A percentile compares a stretch with the other conserved stretches of the same genome.
phyloP scores from a whole-genome alignment of 768 basidiomycete species.

The Hemileccinum rubropunctum region DNA sequence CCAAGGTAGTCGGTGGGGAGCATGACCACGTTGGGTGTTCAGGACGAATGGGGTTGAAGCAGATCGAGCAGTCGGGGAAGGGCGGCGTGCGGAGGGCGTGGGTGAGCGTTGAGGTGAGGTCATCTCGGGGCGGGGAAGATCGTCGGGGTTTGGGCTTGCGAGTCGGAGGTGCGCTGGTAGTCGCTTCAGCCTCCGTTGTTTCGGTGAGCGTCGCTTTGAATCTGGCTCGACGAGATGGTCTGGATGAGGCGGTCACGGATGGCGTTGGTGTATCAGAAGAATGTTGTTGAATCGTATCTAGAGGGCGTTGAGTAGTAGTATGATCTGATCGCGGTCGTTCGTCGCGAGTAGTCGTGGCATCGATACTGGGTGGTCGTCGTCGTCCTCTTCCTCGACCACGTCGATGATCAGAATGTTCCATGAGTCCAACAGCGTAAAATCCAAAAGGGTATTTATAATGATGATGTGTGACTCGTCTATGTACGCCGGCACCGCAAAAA shows the following conservation, averaged over 20 bases:
- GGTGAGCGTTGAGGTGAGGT: constrained; percentile 73
- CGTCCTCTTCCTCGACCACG: too few species aligned
- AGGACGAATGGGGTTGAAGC: constrained; percentile 77
- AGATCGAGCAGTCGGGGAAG: constrained; percentile 78
- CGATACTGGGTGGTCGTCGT: too few species aligned
- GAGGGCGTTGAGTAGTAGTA: too few species aligned
- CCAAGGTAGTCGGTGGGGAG: constrained; percentile 43
- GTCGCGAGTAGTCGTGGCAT: too few species aligned
- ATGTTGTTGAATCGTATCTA: too few species aligned
- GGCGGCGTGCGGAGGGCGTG: constrained; percentile 65
- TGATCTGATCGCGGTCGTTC: too few species aligned
- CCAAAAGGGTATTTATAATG: background rate
- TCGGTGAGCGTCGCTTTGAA: constrained; percentile 39
- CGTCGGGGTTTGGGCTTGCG: constrained; percentile 9
- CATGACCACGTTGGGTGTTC: constrained; percentile 88
- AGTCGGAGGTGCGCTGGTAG: constrained; percentile 1
- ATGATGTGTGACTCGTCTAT: too few species aligned
- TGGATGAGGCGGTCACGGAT: background rate
- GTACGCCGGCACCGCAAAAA: too few species aligned
- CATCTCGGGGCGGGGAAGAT: constrained; percentile 38
- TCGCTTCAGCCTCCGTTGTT: background rate
- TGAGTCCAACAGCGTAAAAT: background rate
- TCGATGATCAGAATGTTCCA: background rate
- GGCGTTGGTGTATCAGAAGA: background rate
- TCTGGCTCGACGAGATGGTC: constrained; percentile 31